Evolutionary conservation across 208 protist genomes (phyloP).

Genomic region (Angomonas ambiguus): DNA sequence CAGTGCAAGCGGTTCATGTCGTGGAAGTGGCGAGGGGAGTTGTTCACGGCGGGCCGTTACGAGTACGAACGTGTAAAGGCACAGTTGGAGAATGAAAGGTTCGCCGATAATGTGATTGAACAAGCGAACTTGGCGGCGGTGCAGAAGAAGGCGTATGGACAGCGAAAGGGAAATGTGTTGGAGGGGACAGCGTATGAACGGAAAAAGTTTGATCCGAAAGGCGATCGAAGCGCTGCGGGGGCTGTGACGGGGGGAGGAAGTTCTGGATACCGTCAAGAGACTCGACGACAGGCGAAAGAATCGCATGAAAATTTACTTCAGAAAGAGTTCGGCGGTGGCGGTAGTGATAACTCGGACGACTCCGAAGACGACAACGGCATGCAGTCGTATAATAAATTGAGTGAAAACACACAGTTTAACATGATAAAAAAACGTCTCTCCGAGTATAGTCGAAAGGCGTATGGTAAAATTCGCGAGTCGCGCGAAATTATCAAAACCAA

Average conservation of each 20-base stretch:
- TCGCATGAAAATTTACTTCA: slow-evolving; percentile 57
- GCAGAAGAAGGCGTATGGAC: slow-evolving; percentile 90
- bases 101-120: slow-evolving; percentile 73
- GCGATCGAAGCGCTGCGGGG: not conserved
- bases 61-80: slow-evolving; percentile 95
- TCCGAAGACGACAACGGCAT: slow-evolving; percentile 47
- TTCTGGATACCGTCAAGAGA: slow-evolving; percentile 70
- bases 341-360: slow-evolving; percentile 16
- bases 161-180: slow-evolving; percentile 87
- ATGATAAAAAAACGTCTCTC: slow-evolving; percentile 94
- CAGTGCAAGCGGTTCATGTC: slow-evolving; percentile 96
- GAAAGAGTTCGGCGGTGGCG: slow-evolving; percentile 23
- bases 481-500: slow-evolving; percentile 84
- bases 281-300: slow-evolving; percentile 51
- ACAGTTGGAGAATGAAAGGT: slow-evolving; percentile 95
- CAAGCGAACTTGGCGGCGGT: slow-evolving; percentile 82
- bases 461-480: slow-evolving; percentile 96
- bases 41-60: slow-evolving; percentile 92
- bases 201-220: slow-evolving; percentile 48
- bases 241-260: slow-evolving; percentile 12
- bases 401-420: slow-evolving; percentile 88
- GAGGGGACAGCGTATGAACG: slow-evolving; percentile 85
- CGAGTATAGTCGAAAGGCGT: slow-evolving; percentile 96
- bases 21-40: slow-evolving; percentile 99
- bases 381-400: slow-evolving; percentile 83